These are phyloP conservation scores for Exophiala sp. DNA, from an alignment of 2,329 filamentous ascomycete genomes.

Conservation along the genomic window DNA sequence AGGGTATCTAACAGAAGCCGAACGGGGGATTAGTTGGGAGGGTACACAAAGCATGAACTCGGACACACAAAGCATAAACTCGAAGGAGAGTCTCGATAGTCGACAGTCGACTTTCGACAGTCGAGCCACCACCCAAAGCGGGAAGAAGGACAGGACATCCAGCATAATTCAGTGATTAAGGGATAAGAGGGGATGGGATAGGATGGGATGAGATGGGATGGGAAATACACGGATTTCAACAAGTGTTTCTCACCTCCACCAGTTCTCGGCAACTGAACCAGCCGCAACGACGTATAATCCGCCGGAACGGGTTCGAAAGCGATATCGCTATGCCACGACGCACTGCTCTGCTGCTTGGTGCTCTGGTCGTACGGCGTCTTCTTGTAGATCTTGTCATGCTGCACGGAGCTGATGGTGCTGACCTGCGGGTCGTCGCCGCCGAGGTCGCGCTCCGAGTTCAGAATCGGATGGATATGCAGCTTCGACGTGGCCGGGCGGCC, in stretches of 20 bases:
- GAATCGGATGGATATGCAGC: slow-evolving; percentile 56
- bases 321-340: slow-evolving; percentile 56
- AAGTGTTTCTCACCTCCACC: slow-evolving; percentile 33
- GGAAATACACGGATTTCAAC: too few relatives aligned
- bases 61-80: too few relatives aligned
- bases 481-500: slow-evolving; percentile 54
- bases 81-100: too few relatives aligned
- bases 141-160: background rate
- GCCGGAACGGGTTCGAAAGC: slow-evolving; percentile 59
- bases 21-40: too few relatives aligned
- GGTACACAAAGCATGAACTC: too few relatives aligned
- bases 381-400: slow-evolving; percentile 46
- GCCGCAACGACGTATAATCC: slow-evolving; percentile 58
- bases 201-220: background rate
- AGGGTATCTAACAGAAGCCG: too few relatives aligned
- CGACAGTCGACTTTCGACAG: too few relatives aligned
- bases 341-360: slow-evolving; percentile 24
- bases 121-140: too few relatives aligned
- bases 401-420: slow-evolving; percentile 56
- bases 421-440: slow-evolving; percentile 55
- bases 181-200: too few relatives aligned
- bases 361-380: slow-evolving; percentile 36
- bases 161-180: too few relatives aligned
- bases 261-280: slow-evolving; percentile 51
- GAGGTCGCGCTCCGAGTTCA: slow-evolving; percentile 50